Conservation (phyloP, 768 basidiomycete species). For the Lactarius akahatsu region DNA sequence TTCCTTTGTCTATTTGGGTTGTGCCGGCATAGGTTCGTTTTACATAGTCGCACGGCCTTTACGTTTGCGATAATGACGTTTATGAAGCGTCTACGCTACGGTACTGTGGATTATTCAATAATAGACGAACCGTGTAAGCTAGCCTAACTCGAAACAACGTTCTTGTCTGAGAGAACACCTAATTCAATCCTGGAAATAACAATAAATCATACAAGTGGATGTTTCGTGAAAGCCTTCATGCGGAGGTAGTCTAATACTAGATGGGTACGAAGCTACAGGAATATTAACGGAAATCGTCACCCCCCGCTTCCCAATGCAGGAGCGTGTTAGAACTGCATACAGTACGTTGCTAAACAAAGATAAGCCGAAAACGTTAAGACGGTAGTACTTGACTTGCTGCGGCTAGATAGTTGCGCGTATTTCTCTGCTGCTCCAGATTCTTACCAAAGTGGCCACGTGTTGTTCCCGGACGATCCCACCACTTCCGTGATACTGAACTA, state of each 20-base stretch:
- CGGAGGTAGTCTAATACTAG: not conserved
- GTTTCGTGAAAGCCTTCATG: not conserved
- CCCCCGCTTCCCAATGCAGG: too few species aligned
- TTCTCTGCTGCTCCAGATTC: too few species aligned
- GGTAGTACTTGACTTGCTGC: not conserved
- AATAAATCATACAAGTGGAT: not conserved
- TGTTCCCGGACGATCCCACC: not conserved
- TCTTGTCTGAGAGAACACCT: too few species aligned
- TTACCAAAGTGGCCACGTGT: not conserved
- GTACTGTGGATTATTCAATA: not conserved
- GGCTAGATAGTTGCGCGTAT: too few species aligned
- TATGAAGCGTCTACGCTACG: not conserved
- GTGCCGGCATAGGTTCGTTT: conserved; percentile 11
- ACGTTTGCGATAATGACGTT: not conserved
- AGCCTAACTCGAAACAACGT: too few species aligned
- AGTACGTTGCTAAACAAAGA: too few species aligned
- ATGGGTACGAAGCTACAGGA: not conserved
- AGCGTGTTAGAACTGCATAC: too few species aligned
- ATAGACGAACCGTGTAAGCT: too few species aligned
- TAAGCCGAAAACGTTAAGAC: too few species aligned
- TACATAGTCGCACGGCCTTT: conserved; percentile 7
- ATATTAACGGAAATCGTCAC: not conserved
- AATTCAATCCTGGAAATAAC: too few species aligned
- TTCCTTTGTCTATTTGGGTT: not conserved
- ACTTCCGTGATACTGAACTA: not conserved